Evolutionary conservation across 768 basidiomycete genomes (phyloP).

Genomic region (Termitomyces eurrhizus): DNA sequence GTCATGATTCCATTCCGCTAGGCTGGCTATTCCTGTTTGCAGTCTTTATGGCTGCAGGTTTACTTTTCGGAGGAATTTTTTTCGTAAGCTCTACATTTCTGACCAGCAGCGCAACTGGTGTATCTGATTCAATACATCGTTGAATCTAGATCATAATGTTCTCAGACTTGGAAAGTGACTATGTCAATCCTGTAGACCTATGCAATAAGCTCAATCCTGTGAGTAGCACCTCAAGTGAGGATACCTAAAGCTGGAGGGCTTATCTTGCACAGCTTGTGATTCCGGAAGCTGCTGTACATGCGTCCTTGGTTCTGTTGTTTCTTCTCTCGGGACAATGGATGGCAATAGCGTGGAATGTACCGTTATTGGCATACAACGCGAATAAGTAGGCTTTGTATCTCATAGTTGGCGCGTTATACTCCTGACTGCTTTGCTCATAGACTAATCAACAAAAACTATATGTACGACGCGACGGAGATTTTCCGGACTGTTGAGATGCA

Average conservation of each 20-base stretch:
- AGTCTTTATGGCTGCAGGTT: constrained; percentile 90
- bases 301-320: constrained; percentile 86
- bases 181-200: constrained; percentile 99
- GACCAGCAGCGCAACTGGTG: not conserved
- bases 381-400: constrained; percentile 74
- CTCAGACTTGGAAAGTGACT: constrained; percentile 98
- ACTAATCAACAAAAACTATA: constrained; percentile 89
- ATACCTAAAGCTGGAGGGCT: not conserved
- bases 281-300: constrained; percentile 93
- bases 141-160: constrained; percentile 94
- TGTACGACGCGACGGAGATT: constrained; percentile 99
- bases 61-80: constrained; percentile 98
- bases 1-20: constrained; percentile 23
- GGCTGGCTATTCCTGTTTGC: constrained; percentile 97
- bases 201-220: constrained; percentile 99
- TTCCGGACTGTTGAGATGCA: constrained; percentile 91
- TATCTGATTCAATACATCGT: constrained; percentile 4
- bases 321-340: constrained; percentile 94
- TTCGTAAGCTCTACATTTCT: constrained; percentile 63
- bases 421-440: constrained; percentile 34
- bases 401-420: not conserved
- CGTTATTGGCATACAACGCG: constrained; percentile 83
- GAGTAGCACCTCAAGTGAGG: constrained; percentile 18
- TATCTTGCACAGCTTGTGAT: constrained; percentile 73
- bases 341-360: constrained; percentile 85